Base-by-base conservation (phyloP, 2,329 filamentous ascomycete genomes). In the Epichloe baconii region DNA sequence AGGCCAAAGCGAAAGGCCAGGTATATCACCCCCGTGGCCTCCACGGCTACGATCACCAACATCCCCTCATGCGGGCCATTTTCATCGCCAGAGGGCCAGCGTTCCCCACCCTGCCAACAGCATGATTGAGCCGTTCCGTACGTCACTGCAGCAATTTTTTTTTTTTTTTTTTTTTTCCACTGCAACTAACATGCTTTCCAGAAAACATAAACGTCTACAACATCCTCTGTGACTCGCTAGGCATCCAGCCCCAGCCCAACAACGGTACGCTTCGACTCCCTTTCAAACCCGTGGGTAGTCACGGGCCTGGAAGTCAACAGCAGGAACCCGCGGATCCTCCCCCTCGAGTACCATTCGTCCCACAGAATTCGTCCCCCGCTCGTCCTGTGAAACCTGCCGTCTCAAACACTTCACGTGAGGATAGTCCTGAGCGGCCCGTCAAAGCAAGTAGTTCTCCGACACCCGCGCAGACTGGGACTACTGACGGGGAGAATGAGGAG, bases 171-270 rank as follows among this genome's bases (percentile, higher is more conserved):
- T n/a, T 2, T n/a, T n/a, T n/a, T n/a, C n/a, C n/a, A 19, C 36
- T 17, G 10, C 26, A 17, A 44, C 56, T 68, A 63, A 68, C 62
- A 56, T 11, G 3, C 5, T 17, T 17, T 44, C 14, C 59, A 91
- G 86, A 96, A 78, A 97, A 97, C 57, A 90, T 81, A 53, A 86
- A 96, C 61, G 86, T 97, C 8, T 97, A 97, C 70, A 95, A 95
- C 61, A 87, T 97, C 55, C 69, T 97, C 44, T 96, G 91, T 64
- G 90, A 96, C 67, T 90, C 87, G 0, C 69, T 97, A 26, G 83
- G 84, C 12, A 71, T 97, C 52, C 66, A 63, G 3, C 86, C 89
- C 0, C 75, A 76, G 50, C 79, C 86, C 1, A 96, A 95, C 64
- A 97, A 97, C 62, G 91, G 91, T 47, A 95, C 89, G 0, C 70